Conservation (phyloP, 1,284 basidiomycete species). For the Ceratobasidium theobromae region DNA sequence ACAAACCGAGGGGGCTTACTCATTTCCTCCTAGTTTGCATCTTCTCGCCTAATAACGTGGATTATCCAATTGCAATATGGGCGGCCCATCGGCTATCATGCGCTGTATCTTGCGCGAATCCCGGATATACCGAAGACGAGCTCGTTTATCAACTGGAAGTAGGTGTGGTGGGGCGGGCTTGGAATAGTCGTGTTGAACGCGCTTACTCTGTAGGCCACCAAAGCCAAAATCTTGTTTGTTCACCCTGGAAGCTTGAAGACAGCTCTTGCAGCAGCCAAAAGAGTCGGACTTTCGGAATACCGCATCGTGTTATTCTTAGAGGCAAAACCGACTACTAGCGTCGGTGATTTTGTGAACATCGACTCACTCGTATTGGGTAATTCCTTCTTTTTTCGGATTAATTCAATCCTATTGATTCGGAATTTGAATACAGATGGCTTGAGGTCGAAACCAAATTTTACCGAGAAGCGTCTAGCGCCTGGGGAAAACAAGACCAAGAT, state of each 20-base stretch:
- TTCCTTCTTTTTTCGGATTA: background rate
- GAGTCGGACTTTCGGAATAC: slow-evolving; percentile 55
- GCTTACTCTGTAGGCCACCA: slow-evolving; percentile 59
- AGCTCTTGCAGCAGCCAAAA: slow-evolving; percentile 55
- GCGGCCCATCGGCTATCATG: slow-evolving; percentile 60
- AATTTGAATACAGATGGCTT: slow-evolving; percentile 54
- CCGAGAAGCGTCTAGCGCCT: slow-evolving; percentile 53
- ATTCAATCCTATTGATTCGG: background rate
- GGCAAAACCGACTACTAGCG: slow-evolving; percentile 35
- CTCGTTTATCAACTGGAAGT: slow-evolving; percentile 43
- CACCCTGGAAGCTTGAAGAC: slow-evolving; percentile 56
- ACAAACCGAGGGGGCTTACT: background rate
- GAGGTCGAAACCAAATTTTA: slow-evolving; percentile 49
- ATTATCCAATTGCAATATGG: slow-evolving; percentile 74
- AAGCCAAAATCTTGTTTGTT: slow-evolving; percentile 59
- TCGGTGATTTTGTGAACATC: slow-evolving; percentile 45
- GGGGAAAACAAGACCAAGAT: slow-evolving; percentile 69
- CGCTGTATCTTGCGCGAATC: slow-evolving; percentile 54
- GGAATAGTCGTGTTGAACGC: no score
- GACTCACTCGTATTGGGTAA: slow-evolving; percentile 47
- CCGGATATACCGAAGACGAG: slow-evolving; percentile 66
- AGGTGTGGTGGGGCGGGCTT: background rate
- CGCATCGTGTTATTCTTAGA: slow-evolving; percentile 57
- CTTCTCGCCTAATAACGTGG: slow-evolving; percentile 45
- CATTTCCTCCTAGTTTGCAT: slow-evolving; percentile 23